Conservation (phyloP, 2,329 filamentous ascomycete genomes). For the Massarina eburnea region DNA sequence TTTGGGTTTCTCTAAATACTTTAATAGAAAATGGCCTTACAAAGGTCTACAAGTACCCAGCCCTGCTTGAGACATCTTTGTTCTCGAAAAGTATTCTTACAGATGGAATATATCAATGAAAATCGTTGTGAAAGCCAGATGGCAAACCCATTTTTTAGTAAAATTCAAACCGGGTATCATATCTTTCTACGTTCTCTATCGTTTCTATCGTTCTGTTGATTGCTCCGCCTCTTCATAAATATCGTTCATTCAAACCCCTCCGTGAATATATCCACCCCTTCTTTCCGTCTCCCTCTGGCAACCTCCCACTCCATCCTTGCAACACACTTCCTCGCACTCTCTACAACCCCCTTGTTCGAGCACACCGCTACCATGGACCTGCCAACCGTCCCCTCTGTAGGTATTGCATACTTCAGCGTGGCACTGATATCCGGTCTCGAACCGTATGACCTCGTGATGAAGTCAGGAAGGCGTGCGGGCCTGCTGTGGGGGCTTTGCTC, state of each 20-base stretch:
- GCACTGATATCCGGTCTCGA: constrained; percentile 15
- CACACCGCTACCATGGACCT: constrained; percentile 27
- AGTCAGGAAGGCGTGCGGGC: background rate
- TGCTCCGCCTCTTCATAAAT: too few species aligned
- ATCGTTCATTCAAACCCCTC: constrained; percentile 15
- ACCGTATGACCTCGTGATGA: constrained; percentile 14
- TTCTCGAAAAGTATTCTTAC: too few species aligned
- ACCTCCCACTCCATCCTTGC: constrained; percentile 23
- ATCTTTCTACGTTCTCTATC: too few species aligned
- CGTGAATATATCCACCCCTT: constrained; percentile 17
- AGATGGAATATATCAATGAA: too few species aligned
- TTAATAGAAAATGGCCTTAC: too few species aligned
- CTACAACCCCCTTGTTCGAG: constrained; percentile 14
- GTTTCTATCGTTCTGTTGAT: too few species aligned
- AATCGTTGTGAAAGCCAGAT: too few species aligned
- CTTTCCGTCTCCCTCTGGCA: constrained; percentile 16
- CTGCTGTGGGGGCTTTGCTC: constrained; percentile 9
- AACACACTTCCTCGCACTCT: constrained; percentile 13
- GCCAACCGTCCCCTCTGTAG: constrained; percentile 1
- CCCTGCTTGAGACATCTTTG: too few species aligned
- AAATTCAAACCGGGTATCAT: too few species aligned
- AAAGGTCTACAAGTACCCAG: too few species aligned
- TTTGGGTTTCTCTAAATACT: too few species aligned
- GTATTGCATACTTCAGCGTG: constrained; percentile 7
- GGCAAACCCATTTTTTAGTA: too few species aligned